A percentile compares a stretch with the other conserved stretches of the same genome.
Evolutionary conservation across 202 grass and related monocot genomes (phyloP).

Genomic region (Zoysia matrella): DNA sequence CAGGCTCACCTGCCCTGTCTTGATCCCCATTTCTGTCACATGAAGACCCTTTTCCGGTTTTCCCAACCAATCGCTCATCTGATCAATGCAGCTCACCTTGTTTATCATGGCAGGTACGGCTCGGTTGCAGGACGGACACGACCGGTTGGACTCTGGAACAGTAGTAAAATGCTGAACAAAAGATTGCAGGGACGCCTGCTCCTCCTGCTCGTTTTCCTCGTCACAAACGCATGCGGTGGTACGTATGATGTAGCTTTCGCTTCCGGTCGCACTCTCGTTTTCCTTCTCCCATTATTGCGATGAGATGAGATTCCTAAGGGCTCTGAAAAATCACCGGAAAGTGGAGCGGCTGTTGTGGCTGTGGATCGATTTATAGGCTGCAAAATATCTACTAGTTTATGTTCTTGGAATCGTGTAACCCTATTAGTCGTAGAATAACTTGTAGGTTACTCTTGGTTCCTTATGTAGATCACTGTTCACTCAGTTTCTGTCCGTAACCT

Average conservation of each 20-base stretch:
- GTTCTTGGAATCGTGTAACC: background rate
- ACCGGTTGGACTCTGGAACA: background rate
- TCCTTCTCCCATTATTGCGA: constrained; percentile 23
- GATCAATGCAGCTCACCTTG: background rate
- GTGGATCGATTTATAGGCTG: background rate
- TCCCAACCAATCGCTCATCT: constrained; percentile 7
- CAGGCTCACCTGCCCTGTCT: too few species aligned
- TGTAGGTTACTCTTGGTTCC: background rate
- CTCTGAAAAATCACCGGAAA: constrained; percentile 20
- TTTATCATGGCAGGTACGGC: constrained; percentile 4
- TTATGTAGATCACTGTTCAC: background rate
- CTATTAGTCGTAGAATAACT: background rate
- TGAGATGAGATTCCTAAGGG: constrained; percentile 24
- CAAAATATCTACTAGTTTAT: constrained; percentile 18
- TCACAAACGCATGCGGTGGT: constrained; percentile 62
- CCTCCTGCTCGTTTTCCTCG: constrained; percentile 41
- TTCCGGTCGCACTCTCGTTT: constrained; percentile 16
- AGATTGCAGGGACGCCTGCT: constrained; percentile 50
- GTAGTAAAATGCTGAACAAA: constrained; percentile 47
- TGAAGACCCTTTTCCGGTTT: constrained; percentile 47
- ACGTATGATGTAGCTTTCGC: constrained; percentile 27
- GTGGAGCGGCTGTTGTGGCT: constrained; percentile 1
- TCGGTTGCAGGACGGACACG: background rate
- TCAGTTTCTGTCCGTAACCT: background rate
- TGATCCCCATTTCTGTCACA: too few species aligned